Conservation (phyloP, 2,329 filamentous ascomycete species). For the Penicillium sp. region DNA sequence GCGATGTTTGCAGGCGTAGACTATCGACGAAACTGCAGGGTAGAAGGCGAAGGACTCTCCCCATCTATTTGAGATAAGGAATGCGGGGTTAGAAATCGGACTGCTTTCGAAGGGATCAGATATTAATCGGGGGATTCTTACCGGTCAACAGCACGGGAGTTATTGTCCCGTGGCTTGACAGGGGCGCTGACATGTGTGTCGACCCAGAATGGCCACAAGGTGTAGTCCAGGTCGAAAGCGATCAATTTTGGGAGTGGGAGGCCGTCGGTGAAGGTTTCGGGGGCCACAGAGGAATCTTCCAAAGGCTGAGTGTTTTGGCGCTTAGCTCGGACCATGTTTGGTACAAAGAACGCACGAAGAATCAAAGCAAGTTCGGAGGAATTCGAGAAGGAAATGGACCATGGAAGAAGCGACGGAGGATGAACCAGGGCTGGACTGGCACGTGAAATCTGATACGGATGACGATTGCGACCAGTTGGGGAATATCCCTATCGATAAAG, state of each 20-base stretch:
- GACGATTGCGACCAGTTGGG: neutral
- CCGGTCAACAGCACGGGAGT: conserved; percentile 47
- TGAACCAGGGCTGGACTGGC: neutral
- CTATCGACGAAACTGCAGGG: conserved; percentile 64
- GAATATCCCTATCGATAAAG: neutral
- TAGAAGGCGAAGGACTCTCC: conserved; percentile 73
- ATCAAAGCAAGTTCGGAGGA: neutral
- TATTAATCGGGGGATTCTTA: conserved; percentile 20
- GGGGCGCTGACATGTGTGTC: conserved; percentile 86
- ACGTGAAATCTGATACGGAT: neutral
- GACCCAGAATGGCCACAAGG: conserved; percentile 98
- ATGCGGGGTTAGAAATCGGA: conserved; percentile 1
- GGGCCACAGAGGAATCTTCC: conserved; percentile 43
- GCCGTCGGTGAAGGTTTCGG: conserved; percentile 61
- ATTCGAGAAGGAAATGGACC: neutral
- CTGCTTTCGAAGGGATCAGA: neutral
- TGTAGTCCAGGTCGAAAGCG: conserved; percentile 96
- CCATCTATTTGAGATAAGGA: conserved; percentile 35
- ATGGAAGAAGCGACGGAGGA: neutral
- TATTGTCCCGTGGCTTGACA: conserved; percentile 61
- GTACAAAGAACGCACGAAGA: neutral
- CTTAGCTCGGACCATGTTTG: conserved; percentile 35
- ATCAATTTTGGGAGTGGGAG: conserved; percentile 77
- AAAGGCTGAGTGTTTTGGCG: conserved; percentile 37
- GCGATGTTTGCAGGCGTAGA: conserved; percentile 59